A percentile compares a stretch with the other conserved stretches of the same genome.
phyloP scores from a whole-genome alignment of 768 basidiomycete species.

The Suillus brevipes region DNA sequence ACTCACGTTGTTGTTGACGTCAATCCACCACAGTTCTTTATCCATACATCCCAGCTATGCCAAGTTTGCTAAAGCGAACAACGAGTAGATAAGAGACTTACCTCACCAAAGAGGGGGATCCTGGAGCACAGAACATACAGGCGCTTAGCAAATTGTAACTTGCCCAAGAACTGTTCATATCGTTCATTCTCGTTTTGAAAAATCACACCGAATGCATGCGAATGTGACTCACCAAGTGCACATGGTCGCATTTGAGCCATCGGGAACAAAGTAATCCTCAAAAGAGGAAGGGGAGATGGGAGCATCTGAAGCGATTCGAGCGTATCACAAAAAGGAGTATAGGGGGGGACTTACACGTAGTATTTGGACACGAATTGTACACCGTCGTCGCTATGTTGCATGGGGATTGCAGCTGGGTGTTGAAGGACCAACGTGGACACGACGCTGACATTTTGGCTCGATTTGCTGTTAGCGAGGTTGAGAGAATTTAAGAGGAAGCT shows the following conservation, averaged over 20 bases:
- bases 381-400: conserved; percentile 20
- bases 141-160: conserved; percentile 32
- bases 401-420: conserved; percentile 12
- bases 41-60: conserved; percentile 26
- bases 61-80: conserved; percentile 7
- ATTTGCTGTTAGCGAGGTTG: no score
- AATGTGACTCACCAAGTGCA: conserved; percentile 26
- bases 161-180: conserved; percentile 27
- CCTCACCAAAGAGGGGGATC: conserved; percentile 16
- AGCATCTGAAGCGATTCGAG: neutral
- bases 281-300: neutral
- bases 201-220: neutral
- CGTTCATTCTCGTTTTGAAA: neutral
- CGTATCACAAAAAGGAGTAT: neutral
- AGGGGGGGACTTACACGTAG: conserved; percentile 14
- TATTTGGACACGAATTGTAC: conserved; percentile 17
- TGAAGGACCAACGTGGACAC: conserved; percentile 14
- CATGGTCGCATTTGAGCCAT: conserved; percentile 12
- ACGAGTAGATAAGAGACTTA: conserved; percentile 3
- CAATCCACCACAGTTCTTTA: conserved; percentile 14
- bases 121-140: conserved; percentile 21
- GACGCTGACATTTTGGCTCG: neutral
- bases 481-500: neutral
- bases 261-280: conserved; percentile 18
- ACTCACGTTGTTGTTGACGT: conserved; percentile 21